These are phyloP conservation scores for Coemansia sp. DNA, from an alignment of 192 early-diverging fungal species.

Conservation along the genomic window DNA sequence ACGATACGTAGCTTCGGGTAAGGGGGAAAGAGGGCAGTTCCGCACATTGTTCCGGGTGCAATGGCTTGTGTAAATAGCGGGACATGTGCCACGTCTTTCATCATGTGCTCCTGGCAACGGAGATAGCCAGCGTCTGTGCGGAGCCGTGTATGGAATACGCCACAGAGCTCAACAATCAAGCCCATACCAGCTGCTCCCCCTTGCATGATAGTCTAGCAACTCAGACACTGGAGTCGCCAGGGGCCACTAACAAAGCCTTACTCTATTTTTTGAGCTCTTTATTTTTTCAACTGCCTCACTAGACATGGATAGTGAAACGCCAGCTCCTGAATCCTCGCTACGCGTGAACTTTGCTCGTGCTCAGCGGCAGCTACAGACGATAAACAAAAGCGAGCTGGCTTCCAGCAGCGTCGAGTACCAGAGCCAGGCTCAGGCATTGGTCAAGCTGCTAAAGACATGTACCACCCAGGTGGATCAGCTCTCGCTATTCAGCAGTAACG, in stretches of 20 bases:
- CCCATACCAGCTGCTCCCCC: not conserved
- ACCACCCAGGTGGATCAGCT: constrained; percentile 47
- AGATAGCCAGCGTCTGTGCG: not conserved
- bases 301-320: not conserved
- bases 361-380: constrained; percentile 29
- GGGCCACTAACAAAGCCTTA: not conserved
- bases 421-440: constrained; percentile 13
- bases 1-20: not conserved
- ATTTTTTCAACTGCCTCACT: not conserved
- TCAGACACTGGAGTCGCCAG: not conserved
- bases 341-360: constrained; percentile 36
- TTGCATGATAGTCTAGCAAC: not conserved
- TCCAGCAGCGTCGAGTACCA: constrained; percentile 47
- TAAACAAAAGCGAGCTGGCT: constrained; percentile 21
- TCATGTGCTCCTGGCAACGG: not conserved
- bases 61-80: not conserved
- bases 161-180: not conserved
- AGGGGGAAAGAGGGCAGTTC: not conserved
- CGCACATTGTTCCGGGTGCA: not conserved
- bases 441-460: constrained; percentile 23
- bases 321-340: constrained; percentile 15
- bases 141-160: not conserved
- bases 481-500: constrained; percentile 82
- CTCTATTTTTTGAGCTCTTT: not conserved
- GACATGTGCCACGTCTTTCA: not conserved